Evolutionary conservation across 306 rosid species (phyloP), one percentile per base, ranked within the genome.

Genomic region (Glycyrrhiza uralensis): DNA sequence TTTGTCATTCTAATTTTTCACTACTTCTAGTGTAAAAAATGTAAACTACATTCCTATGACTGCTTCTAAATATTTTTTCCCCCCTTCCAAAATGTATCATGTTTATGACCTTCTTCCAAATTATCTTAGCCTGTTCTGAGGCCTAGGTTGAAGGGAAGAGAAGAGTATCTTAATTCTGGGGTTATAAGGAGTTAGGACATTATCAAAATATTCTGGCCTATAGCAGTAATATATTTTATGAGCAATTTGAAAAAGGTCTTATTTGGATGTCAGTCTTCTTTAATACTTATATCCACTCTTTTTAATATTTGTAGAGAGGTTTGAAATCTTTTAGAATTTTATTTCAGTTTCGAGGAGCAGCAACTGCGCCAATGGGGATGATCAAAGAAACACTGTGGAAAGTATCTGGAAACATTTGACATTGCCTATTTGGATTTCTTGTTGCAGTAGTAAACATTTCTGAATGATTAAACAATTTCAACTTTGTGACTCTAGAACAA

Each of bases 301-400:
- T 78, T 51, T 15, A 49, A 35, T 39, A 7, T 8, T 61, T 18
- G 6, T 65, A 42, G 32, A 63, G 36, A 60, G 61, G 70, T 47
- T 20, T 81, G 45, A 49, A 41, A 9, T 74, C 47, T 60, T 29
- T 54, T 23, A 20, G 24, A n/a, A 12, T 49, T 56, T 44, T 29
- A 59, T 70, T 83, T 67, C 90, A 92, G 98, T 86, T 86, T 80
- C 82, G 85, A 65, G 97, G 97, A 64, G 82, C 81, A 6, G 96
- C 85, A 5, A 75, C 72, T 45, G 89, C 96, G 36, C 86, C 96
- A 1, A 79, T 52, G 20, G 77, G 82, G 72, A 83, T 83, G 92
- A 85, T 92, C 80, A 83, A 88, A 77, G 88, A 86, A 75, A 88
- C 86, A 26, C 87, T 92, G 7, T 66, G 80, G 88, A 87, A 85